Base-by-base conservation (phyloP, 768 basidiomycete species). In the Calvatia gigantea region DNA sequence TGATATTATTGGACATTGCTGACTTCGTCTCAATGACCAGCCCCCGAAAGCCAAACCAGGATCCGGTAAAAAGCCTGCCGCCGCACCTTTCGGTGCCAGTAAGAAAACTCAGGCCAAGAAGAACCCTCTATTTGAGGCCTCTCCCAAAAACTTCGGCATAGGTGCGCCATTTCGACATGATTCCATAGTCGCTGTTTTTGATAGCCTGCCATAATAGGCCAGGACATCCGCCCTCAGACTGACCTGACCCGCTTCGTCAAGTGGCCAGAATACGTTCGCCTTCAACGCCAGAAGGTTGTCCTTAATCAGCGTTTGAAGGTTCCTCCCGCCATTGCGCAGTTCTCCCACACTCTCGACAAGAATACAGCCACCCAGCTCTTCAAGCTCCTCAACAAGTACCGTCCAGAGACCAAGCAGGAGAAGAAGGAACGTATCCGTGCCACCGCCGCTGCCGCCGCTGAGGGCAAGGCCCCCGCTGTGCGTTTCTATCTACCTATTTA, bases 291-390 rank as follows among this genome's bases (percentile, higher is more conserved):
- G 76, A 98, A 97, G 80, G 93, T 98, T 67, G 95, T 98, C 75
- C 87, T 98, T 58, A 79, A 91, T 82, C 93, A 97, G 77, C 92
- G 96, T 66, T 81, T 98, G 64, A 98, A 98, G 84, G 94, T 97
- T 27, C 96, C 96, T 62, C 96, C 96, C 35, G 92, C 96, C 64
- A 95, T 99, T 65, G 91, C 95, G 45, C 96, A 99, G 72, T 98
- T 98, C 82, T 85, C 87, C n/a, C 84, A 91, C 78, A 94, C 94
- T 41, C 81, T 99, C 68, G 96, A 99, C 84, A 98, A 97, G 85
- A 98, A 98, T 83, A 98, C 95, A 47, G 96, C 96, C 19, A 94
- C 91, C 28, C 95, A 98, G 73, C 75, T 99, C 59, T 98, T 98
- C 87, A 95, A 96, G 76, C 86, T 99, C 58, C 73, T 98, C 44